A percentile compares a stretch with the other conserved stretches of the same genome.
phyloP scores from a whole-genome alignment of 163 green algal species.

The Volvox carteri region DNA sequence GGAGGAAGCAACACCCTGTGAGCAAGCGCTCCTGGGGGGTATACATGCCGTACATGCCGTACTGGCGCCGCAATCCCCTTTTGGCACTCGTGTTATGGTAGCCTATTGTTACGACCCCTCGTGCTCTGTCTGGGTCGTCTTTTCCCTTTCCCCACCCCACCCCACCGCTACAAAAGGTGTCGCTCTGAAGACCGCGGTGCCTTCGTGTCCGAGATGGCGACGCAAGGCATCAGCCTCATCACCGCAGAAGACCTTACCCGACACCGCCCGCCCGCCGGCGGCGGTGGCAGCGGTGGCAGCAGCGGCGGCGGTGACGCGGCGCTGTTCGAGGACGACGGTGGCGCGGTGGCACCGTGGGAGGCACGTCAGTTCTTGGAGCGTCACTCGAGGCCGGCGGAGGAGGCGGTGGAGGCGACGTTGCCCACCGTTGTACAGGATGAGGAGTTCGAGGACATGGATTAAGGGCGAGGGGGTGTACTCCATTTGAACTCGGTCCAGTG shows the following conservation, averaged over 20 bases:
- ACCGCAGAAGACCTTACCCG: not conserved
- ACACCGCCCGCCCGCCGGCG: not conserved
- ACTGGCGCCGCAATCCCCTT: too few relatives aligned
- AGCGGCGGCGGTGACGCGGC: not conserved
- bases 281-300: not conserved
- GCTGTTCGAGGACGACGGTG: not conserved
- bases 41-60: not conserved
- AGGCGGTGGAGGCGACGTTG: constrained; percentile 20
- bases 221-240: not conserved
- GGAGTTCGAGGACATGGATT: constrained; percentile 53
- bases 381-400: not conserved
- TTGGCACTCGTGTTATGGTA: too few relatives aligned
- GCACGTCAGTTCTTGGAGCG: not conserved
- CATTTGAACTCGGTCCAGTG: too few relatives aligned
- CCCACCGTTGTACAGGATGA: constrained; percentile 13
- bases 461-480: not conserved
- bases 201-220: not conserved
- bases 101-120: too few relatives aligned
- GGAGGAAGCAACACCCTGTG: too few relatives aligned
- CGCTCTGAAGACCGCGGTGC: not conserved
- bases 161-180: too few relatives aligned
- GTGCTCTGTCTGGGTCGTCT: too few relatives aligned
- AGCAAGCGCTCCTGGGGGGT: too few relatives aligned
- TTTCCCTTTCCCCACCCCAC: too few relatives aligned
- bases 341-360: not conserved